Conservation (phyloP, 306 rosid genomes). For the Fagus sylvatica region DNA sequence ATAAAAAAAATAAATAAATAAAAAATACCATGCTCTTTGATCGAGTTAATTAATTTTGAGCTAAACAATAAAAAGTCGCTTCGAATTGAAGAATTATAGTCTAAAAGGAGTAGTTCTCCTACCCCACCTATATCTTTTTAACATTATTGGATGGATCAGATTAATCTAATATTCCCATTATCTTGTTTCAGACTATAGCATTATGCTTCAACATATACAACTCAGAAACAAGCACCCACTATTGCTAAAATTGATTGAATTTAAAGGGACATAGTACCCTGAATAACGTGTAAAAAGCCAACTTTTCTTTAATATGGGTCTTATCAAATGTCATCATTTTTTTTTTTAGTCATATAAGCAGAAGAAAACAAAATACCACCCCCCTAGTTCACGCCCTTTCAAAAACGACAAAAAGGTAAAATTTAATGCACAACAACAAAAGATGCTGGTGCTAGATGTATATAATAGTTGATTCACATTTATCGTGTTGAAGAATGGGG, state of each 20-base stretch:
- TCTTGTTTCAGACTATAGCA: neutral
- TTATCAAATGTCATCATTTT: neutral
- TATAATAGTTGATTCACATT: too few relatives aligned
- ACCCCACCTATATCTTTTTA: slow-evolving; percentile 28
- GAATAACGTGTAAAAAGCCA: neutral
- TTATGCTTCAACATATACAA: neutral
- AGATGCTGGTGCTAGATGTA: too few relatives aligned
- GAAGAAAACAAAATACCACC: neutral
- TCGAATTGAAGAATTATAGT: slow-evolving; percentile 5
- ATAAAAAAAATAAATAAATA: too few relatives aligned
- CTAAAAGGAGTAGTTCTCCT: slow-evolving; percentile 33
- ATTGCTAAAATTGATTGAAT: neutral
- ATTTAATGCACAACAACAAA: neutral
- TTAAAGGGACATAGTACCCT: too few relatives aligned
- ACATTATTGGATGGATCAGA: slow-evolving; percentile 18
- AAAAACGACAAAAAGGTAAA: neutral
- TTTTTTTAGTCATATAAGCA: too few relatives aligned
- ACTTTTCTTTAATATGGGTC: neutral
- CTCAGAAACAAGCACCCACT: neutral
- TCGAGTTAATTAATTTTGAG: slow-evolving; percentile 9
- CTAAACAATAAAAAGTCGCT: slow-evolving; percentile 6
- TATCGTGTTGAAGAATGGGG: too few relatives aligned
- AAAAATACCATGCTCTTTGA: neutral
- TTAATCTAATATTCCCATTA: slow-evolving; percentile 31
- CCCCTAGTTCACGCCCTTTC: too few relatives aligned